Evolutionary conservation across 129 eudicot species (phyloP).

Genomic region (Heracleum sosnowskyi): DNA sequence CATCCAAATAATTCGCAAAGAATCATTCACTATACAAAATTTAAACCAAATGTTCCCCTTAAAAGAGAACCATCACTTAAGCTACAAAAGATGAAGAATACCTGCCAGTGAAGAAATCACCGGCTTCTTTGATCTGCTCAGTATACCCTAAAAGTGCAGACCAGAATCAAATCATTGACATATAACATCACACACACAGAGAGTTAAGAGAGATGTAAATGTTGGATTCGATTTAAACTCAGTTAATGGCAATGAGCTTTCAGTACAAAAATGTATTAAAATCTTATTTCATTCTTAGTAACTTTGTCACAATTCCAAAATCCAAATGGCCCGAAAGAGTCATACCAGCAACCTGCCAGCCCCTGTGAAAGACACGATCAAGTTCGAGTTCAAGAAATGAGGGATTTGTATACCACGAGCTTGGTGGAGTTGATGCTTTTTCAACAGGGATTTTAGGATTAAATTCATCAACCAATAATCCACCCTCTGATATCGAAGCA

Average conservation of each 20-base stretch:
- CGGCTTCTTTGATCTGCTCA: slow-evolving; percentile 63
- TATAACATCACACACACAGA: background rate
- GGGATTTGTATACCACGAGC: slow-evolving; percentile 77
- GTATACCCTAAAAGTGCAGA: slow-evolving; percentile 46
- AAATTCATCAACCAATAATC: slow-evolving; percentile 45
- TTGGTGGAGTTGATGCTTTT: slow-evolving; percentile 85
- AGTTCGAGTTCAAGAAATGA: slow-evolving; percentile 54
- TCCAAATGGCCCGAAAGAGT: too few species aligned
- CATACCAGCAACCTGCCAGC: slow-evolving; percentile 89
- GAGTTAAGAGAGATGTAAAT: too few species aligned
- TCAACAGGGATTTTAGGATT: slow-evolving; percentile 67
- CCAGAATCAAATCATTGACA: background rate
- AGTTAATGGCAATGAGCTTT: too few species aligned
- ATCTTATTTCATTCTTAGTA: too few species aligned
- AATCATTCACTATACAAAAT: background rate
- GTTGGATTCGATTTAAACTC: too few species aligned
- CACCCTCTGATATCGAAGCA: background rate
- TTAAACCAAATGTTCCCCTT: too few species aligned
- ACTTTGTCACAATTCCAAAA: too few species aligned
- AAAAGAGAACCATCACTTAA: too few species aligned
- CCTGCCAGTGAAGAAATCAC: slow-evolving; percentile 88
- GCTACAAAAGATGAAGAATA: slow-evolving; percentile 9
- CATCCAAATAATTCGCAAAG: too few species aligned
- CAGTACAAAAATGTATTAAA: too few species aligned
- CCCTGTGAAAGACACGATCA: slow-evolving; percentile 61